Conservation (phyloP, 148 eudicot genomes). For the Camellia granthamiana region DNA sequence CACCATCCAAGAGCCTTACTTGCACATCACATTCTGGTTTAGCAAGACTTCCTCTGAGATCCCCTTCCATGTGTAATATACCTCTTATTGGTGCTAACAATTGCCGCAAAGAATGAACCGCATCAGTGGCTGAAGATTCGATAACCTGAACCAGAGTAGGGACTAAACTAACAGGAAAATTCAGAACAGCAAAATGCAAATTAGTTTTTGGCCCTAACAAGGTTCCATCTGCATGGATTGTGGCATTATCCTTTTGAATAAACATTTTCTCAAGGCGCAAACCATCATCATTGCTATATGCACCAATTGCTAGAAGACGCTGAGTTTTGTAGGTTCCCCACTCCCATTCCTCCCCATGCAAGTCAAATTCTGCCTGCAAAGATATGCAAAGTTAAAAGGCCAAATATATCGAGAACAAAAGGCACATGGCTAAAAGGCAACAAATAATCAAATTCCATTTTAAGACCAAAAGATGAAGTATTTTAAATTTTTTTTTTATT, state of each 20-base stretch:
- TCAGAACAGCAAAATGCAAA: constrained; percentile 98
- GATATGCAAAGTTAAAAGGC: constrained; percentile 8
- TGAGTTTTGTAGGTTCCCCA: constrained; percentile 97
- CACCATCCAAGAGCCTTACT: constrained; percentile 96
- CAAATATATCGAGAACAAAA: not conserved
- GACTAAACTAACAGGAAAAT: constrained; percentile 94
- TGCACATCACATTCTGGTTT: constrained; percentile 99
- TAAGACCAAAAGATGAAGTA: not conserved
- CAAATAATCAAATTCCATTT: not conserved
- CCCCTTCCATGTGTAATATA: constrained; percentile 98
- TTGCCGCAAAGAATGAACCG: constrained; percentile 82
- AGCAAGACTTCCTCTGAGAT: constrained; percentile 85
- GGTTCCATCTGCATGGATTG: constrained; percentile 96
- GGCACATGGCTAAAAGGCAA: not conserved
- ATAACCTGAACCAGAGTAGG: constrained; percentile 91
- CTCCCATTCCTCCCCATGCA: constrained; percentile 99
- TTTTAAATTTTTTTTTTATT: too few relatives aligned
- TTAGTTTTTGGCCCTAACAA: constrained; percentile 91
- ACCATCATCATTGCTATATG: constrained; percentile 96
- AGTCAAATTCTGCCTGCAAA: constrained; percentile 92
- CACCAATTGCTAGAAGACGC: constrained; percentile 93
- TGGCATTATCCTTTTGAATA: constrained; percentile 97
- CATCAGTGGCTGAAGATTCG: constrained; percentile 86
- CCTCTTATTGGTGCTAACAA: constrained; percentile 86
- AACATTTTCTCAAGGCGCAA: constrained; percentile 95